phyloP scores from a whole-genome alignment of 2,329 filamentous ascomycete species.

The Calonectria ilicicola region DNA sequence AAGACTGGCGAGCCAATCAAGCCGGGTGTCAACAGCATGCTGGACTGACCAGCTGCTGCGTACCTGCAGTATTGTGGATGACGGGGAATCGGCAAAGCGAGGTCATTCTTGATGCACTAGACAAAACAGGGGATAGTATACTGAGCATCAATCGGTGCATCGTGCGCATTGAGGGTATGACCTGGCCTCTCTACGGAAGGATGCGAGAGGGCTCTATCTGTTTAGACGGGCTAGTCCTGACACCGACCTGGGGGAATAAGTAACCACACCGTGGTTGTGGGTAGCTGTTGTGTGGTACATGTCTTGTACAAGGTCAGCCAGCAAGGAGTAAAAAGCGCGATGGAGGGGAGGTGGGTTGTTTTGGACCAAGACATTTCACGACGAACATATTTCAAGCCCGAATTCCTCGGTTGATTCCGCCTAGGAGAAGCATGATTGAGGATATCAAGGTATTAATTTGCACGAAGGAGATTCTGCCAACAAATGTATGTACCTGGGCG shows the following conservation, averaged over 20 bases:
- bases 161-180: no score
- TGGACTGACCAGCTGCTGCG: slow-evolving; percentile 29
- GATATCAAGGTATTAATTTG: no score
- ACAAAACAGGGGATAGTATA: slow-evolving; percentile 7
- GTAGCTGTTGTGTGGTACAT: not conserved
- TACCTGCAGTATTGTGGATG: slow-evolving; percentile 36
- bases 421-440: no score
- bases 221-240: not conserved
- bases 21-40: slow-evolving; percentile 22
- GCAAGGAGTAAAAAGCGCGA: not conserved
- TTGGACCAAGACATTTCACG: not conserved
- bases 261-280: not conserved
- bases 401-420: not conserved
- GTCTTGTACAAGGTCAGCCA: not conserved
- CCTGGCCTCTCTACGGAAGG: not conserved
- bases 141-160: not conserved
- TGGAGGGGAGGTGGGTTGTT: not conserved
- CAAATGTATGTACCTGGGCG: no score
- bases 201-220: not conserved
- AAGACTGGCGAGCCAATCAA: slow-evolving; percentile 28
- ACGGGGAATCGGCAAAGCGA: slow-evolving; percentile 6
- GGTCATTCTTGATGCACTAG: slow-evolving; percentile 4
- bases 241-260: not conserved
- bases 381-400: not conserved
- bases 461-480: no score